phyloP scores from a whole-genome alignment of 2,329 filamentous ascomycete species.

The Talaromyces sp. region DNA sequence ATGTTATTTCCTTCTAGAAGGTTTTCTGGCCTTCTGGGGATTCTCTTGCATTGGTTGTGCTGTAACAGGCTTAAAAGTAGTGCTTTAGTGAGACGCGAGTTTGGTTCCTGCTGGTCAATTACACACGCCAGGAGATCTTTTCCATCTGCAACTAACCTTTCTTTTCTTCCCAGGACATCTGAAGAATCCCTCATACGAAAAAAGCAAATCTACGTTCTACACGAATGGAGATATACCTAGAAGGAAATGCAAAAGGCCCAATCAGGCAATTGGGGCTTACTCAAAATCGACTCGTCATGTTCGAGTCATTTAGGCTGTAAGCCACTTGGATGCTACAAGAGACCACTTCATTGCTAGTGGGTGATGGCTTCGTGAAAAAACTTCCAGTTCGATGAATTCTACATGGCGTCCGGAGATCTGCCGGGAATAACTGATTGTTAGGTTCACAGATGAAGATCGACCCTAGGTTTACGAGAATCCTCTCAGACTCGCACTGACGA shows the following conservation, averaged over 20 bases:
- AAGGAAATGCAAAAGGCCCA: background rate
- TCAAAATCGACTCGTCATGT: background rate
- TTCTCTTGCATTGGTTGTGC: background rate
- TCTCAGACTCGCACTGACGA: background rate
- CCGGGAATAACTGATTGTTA: background rate
- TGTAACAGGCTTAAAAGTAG: background rate
- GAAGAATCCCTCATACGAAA: background rate
- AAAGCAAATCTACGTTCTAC: background rate
- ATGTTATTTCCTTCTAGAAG: constrained; percentile 7
- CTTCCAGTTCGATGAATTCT: background rate
- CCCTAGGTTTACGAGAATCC: background rate
- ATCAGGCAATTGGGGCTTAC: background rate
- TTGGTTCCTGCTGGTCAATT: background rate
- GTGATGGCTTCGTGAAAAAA: background rate
- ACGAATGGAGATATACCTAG: constrained; percentile 1
- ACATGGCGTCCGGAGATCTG: background rate
- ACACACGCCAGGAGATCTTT: background rate
- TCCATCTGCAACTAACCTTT: background rate
- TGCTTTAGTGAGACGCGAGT: constrained; percentile 1
- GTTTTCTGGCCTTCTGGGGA: background rate
- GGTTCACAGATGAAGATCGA: background rate
- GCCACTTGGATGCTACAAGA: background rate
- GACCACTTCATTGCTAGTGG: background rate
- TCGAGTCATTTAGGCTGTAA: background rate
- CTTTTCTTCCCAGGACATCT: background rate